Conservation (phyloP, 2,329 filamentous ascomycete genomes). For the Clarireedia homoeocarpa region DNA sequence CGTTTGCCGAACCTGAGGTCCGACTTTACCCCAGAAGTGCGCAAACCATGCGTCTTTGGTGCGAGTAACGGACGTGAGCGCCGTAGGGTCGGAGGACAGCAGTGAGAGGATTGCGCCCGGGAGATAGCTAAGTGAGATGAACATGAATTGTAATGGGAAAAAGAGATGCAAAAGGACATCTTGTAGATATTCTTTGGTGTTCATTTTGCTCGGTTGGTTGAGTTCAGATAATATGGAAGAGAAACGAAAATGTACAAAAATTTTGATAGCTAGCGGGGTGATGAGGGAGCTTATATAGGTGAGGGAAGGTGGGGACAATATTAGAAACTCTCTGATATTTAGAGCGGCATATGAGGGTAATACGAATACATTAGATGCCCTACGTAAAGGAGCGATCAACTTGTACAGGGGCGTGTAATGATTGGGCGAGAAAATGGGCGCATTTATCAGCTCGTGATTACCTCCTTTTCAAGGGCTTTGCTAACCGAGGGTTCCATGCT, state of each 20-base stretch:
- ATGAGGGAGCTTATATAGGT: no score
- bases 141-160: conserved; percentile 47
- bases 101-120: conserved; percentile 42
- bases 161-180: conserved; percentile 23
- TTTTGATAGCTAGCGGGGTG: no score
- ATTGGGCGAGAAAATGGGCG: no score
- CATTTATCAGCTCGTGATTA: no score
- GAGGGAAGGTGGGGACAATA: no score
- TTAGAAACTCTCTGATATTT: no score
- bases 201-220: neutral
- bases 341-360: no score
- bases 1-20: conserved; percentile 40
- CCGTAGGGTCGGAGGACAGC: conserved; percentile 29
- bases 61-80: conserved; percentile 34
- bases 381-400: no score
- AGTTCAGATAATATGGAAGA: neutral
- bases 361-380: no score
- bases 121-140: conserved; percentile 40
- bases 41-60: conserved; percentile 47
- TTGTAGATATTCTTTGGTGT: conserved; percentile 3
- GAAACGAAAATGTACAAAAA: neutral
- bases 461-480: no score
- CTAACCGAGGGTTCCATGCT: no score
- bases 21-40: conserved; percentile 49
- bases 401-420: no score